phyloP scores from a whole-genome alignment of 1,139 yeast genomes.

The Yamadazyma siamensis region DNA sequence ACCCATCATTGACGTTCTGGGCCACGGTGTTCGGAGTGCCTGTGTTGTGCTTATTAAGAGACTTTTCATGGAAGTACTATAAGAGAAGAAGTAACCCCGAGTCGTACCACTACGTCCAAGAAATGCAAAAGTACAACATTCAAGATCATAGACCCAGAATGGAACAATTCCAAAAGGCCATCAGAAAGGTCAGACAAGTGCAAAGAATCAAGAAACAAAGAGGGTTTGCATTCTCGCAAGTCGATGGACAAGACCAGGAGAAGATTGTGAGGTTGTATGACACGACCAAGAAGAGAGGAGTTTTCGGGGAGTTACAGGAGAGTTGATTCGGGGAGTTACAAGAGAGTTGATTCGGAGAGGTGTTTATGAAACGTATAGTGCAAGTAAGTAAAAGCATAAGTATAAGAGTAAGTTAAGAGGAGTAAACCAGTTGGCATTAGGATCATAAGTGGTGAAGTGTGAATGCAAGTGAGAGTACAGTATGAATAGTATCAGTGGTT shows the following conservation, averaged over 20 bases:
- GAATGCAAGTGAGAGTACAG: no score
- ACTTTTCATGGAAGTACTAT: conserved; percentile 91
- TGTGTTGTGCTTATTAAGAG: conserved; percentile 74
- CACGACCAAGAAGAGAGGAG: conserved; percentile 69
- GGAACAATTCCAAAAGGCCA: conserved; percentile 96
- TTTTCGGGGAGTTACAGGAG: conserved; percentile 41
- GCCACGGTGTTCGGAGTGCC: conserved; percentile 75
- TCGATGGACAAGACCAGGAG: conserved; percentile 90
- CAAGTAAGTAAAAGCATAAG: background rate
- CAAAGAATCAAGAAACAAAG: conserved; percentile 97
- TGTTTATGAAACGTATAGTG: background rate
- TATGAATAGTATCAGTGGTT: background rate
- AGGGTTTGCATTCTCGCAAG: conserved; percentile 97
- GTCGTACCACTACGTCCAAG: conserved; percentile 92
- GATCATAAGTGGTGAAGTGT: no score
- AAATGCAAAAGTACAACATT: conserved; percentile 91
- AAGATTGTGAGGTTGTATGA: conserved; percentile 90
- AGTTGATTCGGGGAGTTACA: conserved; percentile 40
- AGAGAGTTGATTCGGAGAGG: conserved; percentile 37
- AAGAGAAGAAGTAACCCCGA: conserved; percentile 90
- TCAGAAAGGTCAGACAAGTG: conserved; percentile 94
- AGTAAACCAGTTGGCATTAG: no score
- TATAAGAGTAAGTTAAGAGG: no score
- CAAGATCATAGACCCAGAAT: conserved; percentile 93
- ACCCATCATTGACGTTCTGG: conserved; percentile 84